A percentile compares a stretch with the other conserved stretches of the same genome.
Evolutionary conservation across 257 asterid genomes (phyloP).

Genomic region (Solanum corneliomulleri): DNA sequence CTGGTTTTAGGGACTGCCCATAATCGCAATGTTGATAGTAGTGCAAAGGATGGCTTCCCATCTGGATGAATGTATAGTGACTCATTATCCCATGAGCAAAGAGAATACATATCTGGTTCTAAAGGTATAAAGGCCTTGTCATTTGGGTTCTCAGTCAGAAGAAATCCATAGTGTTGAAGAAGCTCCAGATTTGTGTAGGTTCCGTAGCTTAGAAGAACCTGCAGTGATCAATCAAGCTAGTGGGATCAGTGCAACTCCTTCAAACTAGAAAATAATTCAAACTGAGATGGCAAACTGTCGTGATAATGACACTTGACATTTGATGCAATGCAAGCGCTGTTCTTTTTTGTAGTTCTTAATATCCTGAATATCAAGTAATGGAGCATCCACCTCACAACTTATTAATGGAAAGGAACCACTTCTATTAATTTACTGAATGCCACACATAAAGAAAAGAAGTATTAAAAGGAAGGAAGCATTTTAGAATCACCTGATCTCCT

Average conservation of each 20-base stretch:
- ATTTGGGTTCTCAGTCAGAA: conserved; percentile 61
- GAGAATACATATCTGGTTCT: conserved; percentile 53
- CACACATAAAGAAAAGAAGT: neutral
- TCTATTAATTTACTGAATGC: neutral
- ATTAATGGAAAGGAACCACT: neutral
- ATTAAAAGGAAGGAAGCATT: neutral
- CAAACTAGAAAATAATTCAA: neutral
- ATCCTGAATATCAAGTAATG: neutral
- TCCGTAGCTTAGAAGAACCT: conserved; percentile 96
- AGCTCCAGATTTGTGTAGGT: conserved; percentile 89
- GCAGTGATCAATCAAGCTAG: neutral
- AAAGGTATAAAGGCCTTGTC: conserved; percentile 66
- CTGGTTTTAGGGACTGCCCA: conserved; percentile 66
- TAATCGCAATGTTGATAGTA: conserved; percentile 53
- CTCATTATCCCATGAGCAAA: conserved; percentile 64
- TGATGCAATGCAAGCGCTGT: neutral
- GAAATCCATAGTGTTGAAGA: conserved; percentile 86
- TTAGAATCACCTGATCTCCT: conserved; percentile 71
- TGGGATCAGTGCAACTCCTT: neutral
- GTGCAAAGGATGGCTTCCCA: conserved; percentile 71
- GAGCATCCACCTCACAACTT: neutral
- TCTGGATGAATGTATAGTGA: conserved; percentile 50
- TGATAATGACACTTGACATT: neutral
- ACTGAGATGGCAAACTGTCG: neutral
- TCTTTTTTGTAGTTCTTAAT: neutral